Percentiles rank a stretch among this genome's conserved stretches.
phyloP scores from a whole-genome alignment of 78 protist genomes.

The Emiliania huxleyi region DNA sequence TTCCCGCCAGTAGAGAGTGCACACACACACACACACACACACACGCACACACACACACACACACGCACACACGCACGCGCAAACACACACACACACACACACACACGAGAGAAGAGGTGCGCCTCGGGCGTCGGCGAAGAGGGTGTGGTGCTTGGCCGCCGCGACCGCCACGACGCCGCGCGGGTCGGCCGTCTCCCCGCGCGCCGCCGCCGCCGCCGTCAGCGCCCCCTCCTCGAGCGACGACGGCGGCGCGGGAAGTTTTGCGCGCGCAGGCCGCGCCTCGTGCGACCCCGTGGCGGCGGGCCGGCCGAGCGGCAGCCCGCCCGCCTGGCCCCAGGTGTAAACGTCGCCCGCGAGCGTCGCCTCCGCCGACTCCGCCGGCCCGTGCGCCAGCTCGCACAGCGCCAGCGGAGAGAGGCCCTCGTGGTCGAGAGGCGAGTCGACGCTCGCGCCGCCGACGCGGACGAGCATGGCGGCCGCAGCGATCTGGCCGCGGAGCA shows the following conservation, averaged over 20 bases:
- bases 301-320: background rate
- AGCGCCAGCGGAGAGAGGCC: constrained; percentile 1
- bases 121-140: background rate
- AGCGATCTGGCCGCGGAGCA: background rate
- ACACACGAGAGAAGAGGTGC: too few relatives aligned
- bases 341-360: background rate
- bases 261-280: background rate
- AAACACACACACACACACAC: too few relatives aligned
- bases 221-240: background rate
- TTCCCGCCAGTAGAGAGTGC: too few relatives aligned
- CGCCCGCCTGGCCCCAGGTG: constrained; percentile 9
- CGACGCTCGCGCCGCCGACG: background rate
- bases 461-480: background rate
- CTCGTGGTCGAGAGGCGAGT: background rate
- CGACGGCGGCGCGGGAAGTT: background rate
- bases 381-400: background rate
- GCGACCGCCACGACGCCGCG: background rate
- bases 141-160: background rate
- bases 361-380: background rate
- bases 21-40: too few relatives aligned
- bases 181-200: background rate
- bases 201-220: background rate
- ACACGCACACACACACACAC: too few relatives aligned
- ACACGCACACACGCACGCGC: too few relatives aligned
- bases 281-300: background rate